phyloP scores from a whole-genome alignment of 2,329 filamentous ascomycete species.

The Cladobotryum mycophilum region DNA sequence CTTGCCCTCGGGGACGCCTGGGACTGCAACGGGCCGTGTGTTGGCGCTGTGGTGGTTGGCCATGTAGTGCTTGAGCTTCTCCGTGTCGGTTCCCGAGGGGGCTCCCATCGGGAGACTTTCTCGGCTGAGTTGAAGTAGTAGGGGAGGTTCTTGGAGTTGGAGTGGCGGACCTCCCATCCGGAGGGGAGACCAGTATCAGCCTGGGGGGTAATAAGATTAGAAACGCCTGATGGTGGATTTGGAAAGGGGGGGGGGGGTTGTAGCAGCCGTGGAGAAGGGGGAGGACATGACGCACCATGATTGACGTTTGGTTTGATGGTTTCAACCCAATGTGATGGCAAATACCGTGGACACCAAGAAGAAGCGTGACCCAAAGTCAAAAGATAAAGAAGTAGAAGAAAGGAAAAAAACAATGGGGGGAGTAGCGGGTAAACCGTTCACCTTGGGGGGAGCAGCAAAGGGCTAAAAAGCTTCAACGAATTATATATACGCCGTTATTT shows the following conservation, averaged over 20 bases:
- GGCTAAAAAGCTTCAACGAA: not conserved
- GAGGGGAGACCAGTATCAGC: conserved; percentile 73
- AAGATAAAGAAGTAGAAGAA: not conserved
- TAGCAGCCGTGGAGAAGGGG: too few relatives aligned
- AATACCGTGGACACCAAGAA: too few relatives aligned
- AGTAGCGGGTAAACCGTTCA: not conserved
- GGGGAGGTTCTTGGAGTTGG: conserved; percentile 95
- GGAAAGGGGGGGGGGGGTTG: too few relatives aligned
- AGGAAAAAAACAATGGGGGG: not conserved
- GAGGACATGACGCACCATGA: not conserved
- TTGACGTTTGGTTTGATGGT: not conserved
- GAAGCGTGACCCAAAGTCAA: too few relatives aligned
- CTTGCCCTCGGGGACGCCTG: conserved; percentile 59
- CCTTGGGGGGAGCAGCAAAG: not conserved
- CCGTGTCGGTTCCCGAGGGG: conserved; percentile 77
- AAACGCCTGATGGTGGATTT: not conserved
- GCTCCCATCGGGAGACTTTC: conserved; percentile 92
- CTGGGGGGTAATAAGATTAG: conserved; percentile 29
- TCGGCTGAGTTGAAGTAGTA: conserved; percentile 94
- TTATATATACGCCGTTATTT: too few relatives aligned
- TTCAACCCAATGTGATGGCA: not conserved
- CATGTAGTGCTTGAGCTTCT: conserved; percentile 93
- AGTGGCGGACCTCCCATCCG: conserved; percentile 94
- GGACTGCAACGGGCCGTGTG: conserved; percentile 33
- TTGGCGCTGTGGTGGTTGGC: conserved; percentile 69